Base-by-base conservation (phyloP, 139 green algal genomes). In the Volvox africanus region DNA sequence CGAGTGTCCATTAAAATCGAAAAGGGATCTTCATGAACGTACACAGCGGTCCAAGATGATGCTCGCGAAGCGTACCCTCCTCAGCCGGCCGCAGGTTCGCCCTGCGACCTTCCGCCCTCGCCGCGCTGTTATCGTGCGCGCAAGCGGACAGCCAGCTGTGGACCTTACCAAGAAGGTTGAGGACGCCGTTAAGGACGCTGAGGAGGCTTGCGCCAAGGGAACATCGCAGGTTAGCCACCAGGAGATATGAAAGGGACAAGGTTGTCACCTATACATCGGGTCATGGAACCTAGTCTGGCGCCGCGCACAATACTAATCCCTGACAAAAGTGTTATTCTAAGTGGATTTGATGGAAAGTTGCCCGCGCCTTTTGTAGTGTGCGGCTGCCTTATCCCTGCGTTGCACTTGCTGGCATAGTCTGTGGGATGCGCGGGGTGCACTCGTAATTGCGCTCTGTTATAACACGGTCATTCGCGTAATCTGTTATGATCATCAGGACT, bases 141-240 rank as follows among this genome's bases (percentile, higher is more conserved):
- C 87, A 0, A 91, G 86, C 86, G 86, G 86, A 37, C 82, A 88
- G 82, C 82, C 82, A 55, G 67, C 85, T 22, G 61, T 79, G 5
- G 87, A 91, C 87, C 87, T 91, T 30, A 86, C 16, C 87, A 88
- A 88, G 88, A 77, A 75, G 65, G 79, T 88, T 35, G 28, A 88
- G 79, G 78, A 93, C 14, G 90, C 90, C 30, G 69, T 93, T 5
- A 93, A 93, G 85, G 86, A 93, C 32, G 90, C 90, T 71, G 90
- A 93, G 90, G 78, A 84, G 3, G 85, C 79, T 17, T 93, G 90
- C 90, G 67, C 88, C n/a, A 78, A 78, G 35, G 85, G 69, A 37
- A 93, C 80, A 35, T 67, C n/a, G 17, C 55, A 81, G 88, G 88
- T 92, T 33, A 86, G 87, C 44, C 21, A 55, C 5, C 44, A 55